These are phyloP conservation scores for Lasiosphaeria miniovina DNA, from an alignment of 495 filamentous ascomycete genomes.

Conservation along the genomic window DNA sequence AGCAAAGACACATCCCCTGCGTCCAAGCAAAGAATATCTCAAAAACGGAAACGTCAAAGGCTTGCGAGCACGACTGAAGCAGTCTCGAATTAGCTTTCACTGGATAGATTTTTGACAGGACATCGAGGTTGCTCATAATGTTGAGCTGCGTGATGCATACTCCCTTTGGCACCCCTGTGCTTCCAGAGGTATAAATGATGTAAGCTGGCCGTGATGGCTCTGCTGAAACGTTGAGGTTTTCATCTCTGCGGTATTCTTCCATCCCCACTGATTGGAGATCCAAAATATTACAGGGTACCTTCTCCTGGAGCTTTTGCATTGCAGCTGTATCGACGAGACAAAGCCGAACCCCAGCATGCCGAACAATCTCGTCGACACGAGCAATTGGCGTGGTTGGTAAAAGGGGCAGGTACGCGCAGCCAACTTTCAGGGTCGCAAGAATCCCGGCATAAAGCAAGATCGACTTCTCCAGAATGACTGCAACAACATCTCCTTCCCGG, in stretches of 20 bases:
- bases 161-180: slow-evolving; percentile 65
- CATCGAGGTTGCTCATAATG: slow-evolving; percentile 63
- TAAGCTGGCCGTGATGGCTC: slow-evolving; percentile 48
- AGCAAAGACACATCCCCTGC: slow-evolving; percentile 68
- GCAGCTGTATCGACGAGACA: slow-evolving; percentile 43
- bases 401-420: slow-evolving; percentile 71
- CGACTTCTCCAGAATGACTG: slow-evolving; percentile 69
- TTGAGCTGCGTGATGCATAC: slow-evolving; percentile 67
- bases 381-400: slow-evolving; percentile 59
- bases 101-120: slow-evolving; percentile 59
- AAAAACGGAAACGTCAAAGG: slow-evolving; percentile 76
- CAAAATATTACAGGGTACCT: slow-evolving; percentile 31
- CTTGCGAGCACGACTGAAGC: slow-evolving; percentile 70
- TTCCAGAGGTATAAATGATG: slow-evolving; percentile 65
- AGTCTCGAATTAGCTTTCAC: slow-evolving; percentile 45
- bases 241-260: slow-evolving; percentile 11
- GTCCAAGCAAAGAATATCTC: slow-evolving; percentile 79
- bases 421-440: slow-evolving; percentile 67
- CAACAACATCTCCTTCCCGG: slow-evolving; percentile 52
- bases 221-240: slow-evolving; percentile 32
- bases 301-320: slow-evolving; percentile 13
- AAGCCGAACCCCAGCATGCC: slow-evolving; percentile 45
- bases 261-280: slow-evolving; percentile 33
- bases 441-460: slow-evolving; percentile 65
- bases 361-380: slow-evolving; percentile 53